Evolutionary conservation across 1,139 yeast species (phyloP).

Genomic region (Pichia sp.): DNA sequence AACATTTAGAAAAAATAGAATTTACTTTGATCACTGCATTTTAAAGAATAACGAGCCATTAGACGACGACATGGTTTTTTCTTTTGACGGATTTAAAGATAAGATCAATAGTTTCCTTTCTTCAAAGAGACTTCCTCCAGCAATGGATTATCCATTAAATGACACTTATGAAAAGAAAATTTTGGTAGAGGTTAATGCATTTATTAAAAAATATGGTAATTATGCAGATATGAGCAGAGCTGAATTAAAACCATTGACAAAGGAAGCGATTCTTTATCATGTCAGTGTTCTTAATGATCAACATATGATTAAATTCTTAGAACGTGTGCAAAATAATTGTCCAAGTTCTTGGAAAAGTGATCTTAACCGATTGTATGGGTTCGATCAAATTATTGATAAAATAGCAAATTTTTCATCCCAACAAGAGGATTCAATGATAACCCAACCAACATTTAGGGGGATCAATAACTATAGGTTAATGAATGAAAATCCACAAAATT

Average conservation of each 20-base stretch:
- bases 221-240: constrained; percentile 18
- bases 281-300: constrained; percentile 11
- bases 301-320: constrained; percentile 10
- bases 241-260: constrained; percentile 3
- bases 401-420: constrained; percentile 4
- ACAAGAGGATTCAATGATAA: background rate
- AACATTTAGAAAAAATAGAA: background rate
- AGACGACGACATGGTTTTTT: constrained; percentile 7
- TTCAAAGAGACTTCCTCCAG: constrained; percentile 9
- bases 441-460: background rate
- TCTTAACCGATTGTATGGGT: constrained; percentile 11
- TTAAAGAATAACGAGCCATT: constrained; percentile 4
- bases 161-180: constrained; percentile 12
- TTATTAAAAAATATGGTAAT: constrained; percentile 15
- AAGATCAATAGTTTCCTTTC: constrained; percentile 1
- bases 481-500: background rate
- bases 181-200: constrained; percentile 17
- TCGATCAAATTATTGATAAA: constrained; percentile 6
- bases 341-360: constrained; percentile 9
- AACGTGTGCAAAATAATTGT: constrained; percentile 8
- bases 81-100: constrained; percentile 9
- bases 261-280: constrained; percentile 4
- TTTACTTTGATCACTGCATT: constrained; percentile 9
- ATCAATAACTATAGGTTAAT: no score
- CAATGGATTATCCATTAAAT: constrained; percentile 10